Percentiles rank a stretch among this genome's conserved stretches.
Conservation (phyloP, 345 rosid genomes). For the Atalantia buxifolia region DNA sequence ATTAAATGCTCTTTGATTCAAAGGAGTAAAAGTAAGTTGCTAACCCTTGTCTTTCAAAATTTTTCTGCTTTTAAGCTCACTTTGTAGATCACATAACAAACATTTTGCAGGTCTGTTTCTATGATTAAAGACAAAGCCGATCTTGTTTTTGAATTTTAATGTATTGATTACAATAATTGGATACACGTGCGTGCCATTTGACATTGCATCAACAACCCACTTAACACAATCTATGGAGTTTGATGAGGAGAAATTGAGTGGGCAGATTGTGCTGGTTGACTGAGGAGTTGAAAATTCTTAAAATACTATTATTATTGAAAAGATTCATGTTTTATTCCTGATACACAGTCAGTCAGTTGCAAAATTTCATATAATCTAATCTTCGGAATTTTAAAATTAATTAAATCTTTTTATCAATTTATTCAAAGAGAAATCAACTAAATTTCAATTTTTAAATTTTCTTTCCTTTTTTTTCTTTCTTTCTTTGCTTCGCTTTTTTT, state of each 20-base stretch:
- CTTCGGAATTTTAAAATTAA: too few species aligned
- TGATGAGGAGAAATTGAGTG: slow-evolving; percentile 12
- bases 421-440: too few species aligned
- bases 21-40: slow-evolving; percentile 8
- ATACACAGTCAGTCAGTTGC: too few species aligned
- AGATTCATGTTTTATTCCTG: too few species aligned
- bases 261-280: slow-evolving; percentile 6
- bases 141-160: slow-evolving; percentile 14
- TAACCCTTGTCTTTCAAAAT: neutral
- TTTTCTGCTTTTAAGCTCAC: slow-evolving; percentile 8
- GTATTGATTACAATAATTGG: slow-evolving; percentile 17
- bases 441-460: too few species aligned
- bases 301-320: neutral
- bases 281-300: neutral
- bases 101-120: slow-evolving; percentile 23
- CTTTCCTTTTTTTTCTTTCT: too few species aligned
- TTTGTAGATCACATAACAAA: slow-evolving; percentile 18
- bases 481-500: too few species aligned
- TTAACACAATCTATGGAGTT: slow-evolving; percentile 18
- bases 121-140: slow-evolving; percentile 26
- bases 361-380: too few species aligned
- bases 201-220: slow-evolving; percentile 21
- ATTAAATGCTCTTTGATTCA: slow-evolving; percentile 19
- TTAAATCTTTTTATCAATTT: too few species aligned
- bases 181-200: slow-evolving; percentile 35